Base-by-base conservation (phyloP, 805 yeast species). In the Crinitomyces ghanaensis region DNA sequence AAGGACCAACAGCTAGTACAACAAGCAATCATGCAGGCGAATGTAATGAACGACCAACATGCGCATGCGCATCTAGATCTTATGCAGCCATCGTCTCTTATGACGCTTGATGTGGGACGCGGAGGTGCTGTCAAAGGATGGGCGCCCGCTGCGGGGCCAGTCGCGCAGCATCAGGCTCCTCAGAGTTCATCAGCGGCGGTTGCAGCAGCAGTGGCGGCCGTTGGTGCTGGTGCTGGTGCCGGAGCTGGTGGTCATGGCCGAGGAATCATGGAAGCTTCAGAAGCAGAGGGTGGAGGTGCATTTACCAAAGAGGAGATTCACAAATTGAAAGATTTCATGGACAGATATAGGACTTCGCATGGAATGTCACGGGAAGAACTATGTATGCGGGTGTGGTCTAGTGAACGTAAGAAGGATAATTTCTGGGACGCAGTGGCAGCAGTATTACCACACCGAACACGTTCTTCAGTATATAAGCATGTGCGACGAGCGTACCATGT, bases 391-490 rank as follows among this genome's bases (percentile, higher is more conserved):
- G 81, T 86, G 14, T 86, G 97, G 97, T 62, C 84, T 5, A 73
- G 75, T 43, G 86, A 78, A 41, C 68, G 95, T 19, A 74, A 74
- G 42, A 84, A 82, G 57, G 96, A 88, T 56, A 77, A 71, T 43
- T 84, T 86, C 49, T 86, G 97, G 97, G 93, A 81, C 41, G 63
- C 71, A 15, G 61, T 88, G 15, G 77, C 85, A 28, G 69, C 70
- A 31, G 91, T 84, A 2, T 57, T 86, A 26, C 95, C 95, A 1
- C 71, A 77, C 44, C 67, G 97, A 51, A 76, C 94, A 0, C 65
- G 95, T 31, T 93, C 95, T 0, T 78, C 93, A 2, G 73, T 88
- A 5, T 88, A 88, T 59, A 88, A 88, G 53, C 97, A 88, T 53
- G 93, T 88, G 3, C 66, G 95, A 49, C 66, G 97, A 49, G 73